Percentiles rank a stretch among this genome's conserved stretches.
phyloP scores from a whole-genome alignment of 371 early-diverging fungal genomes.

The Entomophthora muscae region DNA sequence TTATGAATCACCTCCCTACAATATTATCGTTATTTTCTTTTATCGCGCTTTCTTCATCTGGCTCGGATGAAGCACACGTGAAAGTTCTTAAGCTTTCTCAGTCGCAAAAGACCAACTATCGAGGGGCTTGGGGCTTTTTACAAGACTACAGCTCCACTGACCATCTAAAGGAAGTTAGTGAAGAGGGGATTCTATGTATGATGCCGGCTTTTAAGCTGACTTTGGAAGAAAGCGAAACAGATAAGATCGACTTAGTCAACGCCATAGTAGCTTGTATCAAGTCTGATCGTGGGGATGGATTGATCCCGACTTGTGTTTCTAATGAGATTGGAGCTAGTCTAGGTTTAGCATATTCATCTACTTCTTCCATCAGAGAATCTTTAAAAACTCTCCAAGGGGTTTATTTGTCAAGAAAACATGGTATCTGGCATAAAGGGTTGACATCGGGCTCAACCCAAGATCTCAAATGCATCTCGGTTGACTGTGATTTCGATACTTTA shows the following conservation, averaged over 20 bases:
- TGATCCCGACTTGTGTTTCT: slow-evolving; percentile 80
- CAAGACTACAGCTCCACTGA: not conserved
- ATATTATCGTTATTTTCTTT: not conserved
- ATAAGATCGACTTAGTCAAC: slow-evolving; percentile 40
- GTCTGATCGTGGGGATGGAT: slow-evolving; percentile 77
- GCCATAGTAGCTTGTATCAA: slow-evolving; percentile 41
- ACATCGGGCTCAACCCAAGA: slow-evolving; percentile 86
- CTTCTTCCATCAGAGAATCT: slow-evolving; percentile 62
- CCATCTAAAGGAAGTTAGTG: not conserved
- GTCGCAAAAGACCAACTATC: not conserved
- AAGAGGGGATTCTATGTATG: not conserved
- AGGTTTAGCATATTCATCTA: slow-evolving; percentile 83
- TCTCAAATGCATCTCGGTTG: slow-evolving; percentile 49
- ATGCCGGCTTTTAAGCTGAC: slow-evolving; percentile 15
- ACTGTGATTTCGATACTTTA: slow-evolving; percentile 85
- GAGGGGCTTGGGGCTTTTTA: not conserved
- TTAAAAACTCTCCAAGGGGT: slow-evolving; percentile 67
- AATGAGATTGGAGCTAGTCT: slow-evolving; percentile 75
- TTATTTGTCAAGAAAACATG: slow-evolving; percentile 77
- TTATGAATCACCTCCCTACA: not conserved
- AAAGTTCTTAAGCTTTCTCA: not conserved
- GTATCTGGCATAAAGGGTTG: slow-evolving; percentile 90
- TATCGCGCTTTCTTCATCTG: not conserved
- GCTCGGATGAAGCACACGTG: not conserved
- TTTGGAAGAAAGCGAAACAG: slow-evolving; percentile 11